Conservation (phyloP, 225 moss, liverwort and hornwort species). For the Anthoceros angustus region DNA sequence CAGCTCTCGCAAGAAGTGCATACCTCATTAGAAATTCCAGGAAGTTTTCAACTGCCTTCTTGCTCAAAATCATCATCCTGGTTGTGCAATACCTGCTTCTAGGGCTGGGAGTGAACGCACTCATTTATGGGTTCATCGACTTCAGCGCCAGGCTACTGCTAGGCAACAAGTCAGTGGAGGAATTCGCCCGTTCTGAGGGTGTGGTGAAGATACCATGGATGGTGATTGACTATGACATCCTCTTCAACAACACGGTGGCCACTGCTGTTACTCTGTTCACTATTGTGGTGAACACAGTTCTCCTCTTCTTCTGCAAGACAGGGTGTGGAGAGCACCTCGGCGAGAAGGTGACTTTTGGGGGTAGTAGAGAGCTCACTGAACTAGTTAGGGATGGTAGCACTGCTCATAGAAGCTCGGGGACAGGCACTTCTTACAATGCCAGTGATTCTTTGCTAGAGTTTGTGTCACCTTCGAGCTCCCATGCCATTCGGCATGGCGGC, state of each 20-base stretch:
- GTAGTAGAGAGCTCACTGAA: background rate
- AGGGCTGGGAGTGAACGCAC: background rate
- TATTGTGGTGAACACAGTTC: background rate
- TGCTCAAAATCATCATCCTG: background rate
- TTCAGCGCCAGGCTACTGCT: background rate
- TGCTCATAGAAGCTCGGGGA: background rate
- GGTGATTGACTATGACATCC: background rate
- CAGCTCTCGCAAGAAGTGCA: background rate
- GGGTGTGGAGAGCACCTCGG: conserved; percentile 1
- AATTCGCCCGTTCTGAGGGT: background rate
- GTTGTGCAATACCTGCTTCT: background rate
- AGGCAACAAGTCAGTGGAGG: background rate
- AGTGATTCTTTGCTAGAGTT: conserved; percentile 1
- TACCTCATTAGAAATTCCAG: background rate
- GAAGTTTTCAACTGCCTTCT: background rate
- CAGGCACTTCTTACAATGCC: background rate
- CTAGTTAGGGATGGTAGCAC: background rate
- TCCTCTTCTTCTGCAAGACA: background rate
- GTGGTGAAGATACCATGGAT: background rate
- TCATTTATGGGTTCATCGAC: background rate
- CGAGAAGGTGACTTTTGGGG: background rate
- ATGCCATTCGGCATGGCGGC: no score
- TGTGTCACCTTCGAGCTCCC: background rate
- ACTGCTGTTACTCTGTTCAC: background rate
- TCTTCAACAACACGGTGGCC: conserved; percentile 1